These are phyloP conservation scores for Spathaspora boniae DNA, from an alignment of 805 yeast genomes.

Conservation along the genomic window DNA sequence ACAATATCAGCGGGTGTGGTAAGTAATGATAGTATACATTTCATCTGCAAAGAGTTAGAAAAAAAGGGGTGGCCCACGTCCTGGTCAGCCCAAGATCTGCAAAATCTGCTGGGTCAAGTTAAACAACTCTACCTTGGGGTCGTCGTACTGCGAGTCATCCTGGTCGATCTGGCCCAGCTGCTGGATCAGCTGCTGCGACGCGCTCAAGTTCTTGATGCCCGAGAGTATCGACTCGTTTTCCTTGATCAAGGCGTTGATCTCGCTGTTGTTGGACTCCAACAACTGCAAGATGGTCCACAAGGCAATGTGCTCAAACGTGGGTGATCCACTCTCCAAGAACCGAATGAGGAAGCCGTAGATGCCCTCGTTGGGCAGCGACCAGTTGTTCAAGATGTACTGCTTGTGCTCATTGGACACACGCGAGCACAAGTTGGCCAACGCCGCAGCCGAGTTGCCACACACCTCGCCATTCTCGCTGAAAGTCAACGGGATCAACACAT, in stretches of 20 bases:
- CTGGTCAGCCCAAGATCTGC: slow-evolving; percentile 49
- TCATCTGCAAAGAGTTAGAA: too few relatives aligned
- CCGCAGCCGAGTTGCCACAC: slow-evolving; percentile 98
- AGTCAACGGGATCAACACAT: slow-evolving; percentile 89
- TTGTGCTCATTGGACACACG: slow-evolving; percentile 76
- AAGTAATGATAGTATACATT: too few relatives aligned
- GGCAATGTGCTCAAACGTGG: slow-evolving; percentile 97
- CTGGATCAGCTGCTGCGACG: slow-evolving; percentile 33
- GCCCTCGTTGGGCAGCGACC: slow-evolving; percentile 82
- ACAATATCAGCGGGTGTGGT: too few relatives aligned
- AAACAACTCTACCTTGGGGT: slow-evolving; percentile 61
- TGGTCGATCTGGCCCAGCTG: slow-evolving; percentile 18
- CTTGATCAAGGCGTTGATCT: slow-evolving; percentile 54
- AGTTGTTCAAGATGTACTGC: slow-evolving; percentile 65
- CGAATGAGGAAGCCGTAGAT: slow-evolving; percentile 77
- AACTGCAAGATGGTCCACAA: slow-evolving; percentile 94
- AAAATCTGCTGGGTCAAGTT: slow-evolving; percentile 66
- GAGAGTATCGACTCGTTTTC: slow-evolving; percentile 51
- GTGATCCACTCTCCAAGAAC: slow-evolving; percentile 78
- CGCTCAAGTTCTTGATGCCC: slow-evolving; percentile 49
- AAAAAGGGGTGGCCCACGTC: too few relatives aligned
- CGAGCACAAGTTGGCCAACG: slow-evolving; percentile 91
- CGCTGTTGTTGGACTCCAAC: slow-evolving; percentile 77
- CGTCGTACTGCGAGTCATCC: slow-evolving; percentile 45
- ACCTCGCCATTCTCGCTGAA: slow-evolving; percentile 87